Evolutionary conservation across 768 basidiomycete species (phyloP), one percentile per base, ranked within the genome.

Genomic region (Exidia glandulosa): DNA sequence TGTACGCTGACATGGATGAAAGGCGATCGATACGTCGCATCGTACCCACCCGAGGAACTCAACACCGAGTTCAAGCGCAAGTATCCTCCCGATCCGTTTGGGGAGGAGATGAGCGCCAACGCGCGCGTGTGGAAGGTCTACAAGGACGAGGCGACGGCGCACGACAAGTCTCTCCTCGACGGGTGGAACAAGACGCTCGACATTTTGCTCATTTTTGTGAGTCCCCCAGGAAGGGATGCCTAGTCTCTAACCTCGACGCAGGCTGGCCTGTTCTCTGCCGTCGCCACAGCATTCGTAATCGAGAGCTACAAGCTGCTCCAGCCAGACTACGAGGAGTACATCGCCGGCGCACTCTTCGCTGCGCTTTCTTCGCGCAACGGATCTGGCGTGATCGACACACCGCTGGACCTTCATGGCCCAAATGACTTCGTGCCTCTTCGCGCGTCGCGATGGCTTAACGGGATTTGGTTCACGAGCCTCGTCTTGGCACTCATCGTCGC

Each of bases 111-210:
- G 19, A 25, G n/a, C 16, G 58, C 48, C 32, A 57, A 60, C n/a
- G 59, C 61, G 7, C 59, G 59, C 13, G 59, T 62, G 12, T 62
- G 61, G 61, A 10, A 36, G 32, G 56, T 52, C 6, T 62, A 59
- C 29, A 45, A 55, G 29, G 59, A 62, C 23, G 59, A 62, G 50
- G 58, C 58, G 10, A 47, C 31, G 5, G 57, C 34, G 41, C 45
- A 54, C 19, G 61, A 62, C 27, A 19, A 25, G 9, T 47, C 33
- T 32, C 16, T 59, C 30, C 32, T 59, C 27, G 54, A 37, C 30
- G 23, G 29, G 33, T 63, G 50, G 60, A 58, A 54, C 25, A 3
- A 23, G 12, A 50, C 27, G 50, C 33, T 45, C 16, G 59, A 59
- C 34, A 47, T 59, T 16, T 36, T 59, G 13, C 54, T 59, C 27